Percentiles rank a stretch among this genome's conserved stretches.
These are phyloP conservation scores for Neonothopanus nambi DNA, from an alignment of 1,284 basidiomycete genomes.

Conservation along the genomic window DNA sequence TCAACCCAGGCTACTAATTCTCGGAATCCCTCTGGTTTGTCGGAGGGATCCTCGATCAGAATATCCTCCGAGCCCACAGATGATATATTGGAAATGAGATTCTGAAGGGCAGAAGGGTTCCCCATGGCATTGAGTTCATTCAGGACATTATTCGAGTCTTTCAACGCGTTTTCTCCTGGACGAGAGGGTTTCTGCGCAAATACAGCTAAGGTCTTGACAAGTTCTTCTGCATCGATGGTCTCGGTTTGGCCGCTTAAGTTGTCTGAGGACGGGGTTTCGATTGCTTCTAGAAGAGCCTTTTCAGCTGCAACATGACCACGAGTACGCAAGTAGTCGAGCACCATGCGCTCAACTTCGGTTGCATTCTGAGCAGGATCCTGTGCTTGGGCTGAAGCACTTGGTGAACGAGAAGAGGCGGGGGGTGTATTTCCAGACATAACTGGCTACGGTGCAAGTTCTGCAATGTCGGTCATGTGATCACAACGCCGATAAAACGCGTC, in stretches of 20 bases:
- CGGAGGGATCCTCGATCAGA: conserved; percentile 82
- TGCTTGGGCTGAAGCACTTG: conserved; percentile 37
- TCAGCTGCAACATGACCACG: conserved; percentile 82
- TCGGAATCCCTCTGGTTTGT: conserved; percentile 85
- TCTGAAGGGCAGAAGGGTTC: conserved; percentile 68
- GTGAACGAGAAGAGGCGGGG: conserved; percentile 44
- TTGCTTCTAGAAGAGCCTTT: conserved; percentile 68
- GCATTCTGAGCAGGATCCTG: conserved; percentile 40
- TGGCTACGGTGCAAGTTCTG: neutral
- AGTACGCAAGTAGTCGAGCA: conserved; percentile 83
- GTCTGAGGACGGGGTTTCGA: conserved; percentile 56
- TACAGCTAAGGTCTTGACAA: conserved; percentile 65
- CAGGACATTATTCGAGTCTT: conserved; percentile 62
- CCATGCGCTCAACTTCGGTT: conserved; percentile 55
- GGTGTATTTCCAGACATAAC: conserved; percentile 43
- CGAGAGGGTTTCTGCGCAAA: conserved; percentile 64
- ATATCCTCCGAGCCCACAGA: conserved; percentile 81
- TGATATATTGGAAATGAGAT: conserved; percentile 73
- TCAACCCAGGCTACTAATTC: conserved; percentile 95
- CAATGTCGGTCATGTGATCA: conserved; percentile 21
- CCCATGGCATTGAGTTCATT: conserved; percentile 67
- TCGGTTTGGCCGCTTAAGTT: conserved; percentile 56
- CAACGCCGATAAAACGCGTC: neutral
- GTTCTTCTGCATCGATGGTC: conserved; percentile 58
- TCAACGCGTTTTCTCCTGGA: conserved; percentile 66